Evolutionary conservation across 2,329 filamentous ascomycete genomes (phyloP).

Genomic region (Aspergillus ruber): DNA sequence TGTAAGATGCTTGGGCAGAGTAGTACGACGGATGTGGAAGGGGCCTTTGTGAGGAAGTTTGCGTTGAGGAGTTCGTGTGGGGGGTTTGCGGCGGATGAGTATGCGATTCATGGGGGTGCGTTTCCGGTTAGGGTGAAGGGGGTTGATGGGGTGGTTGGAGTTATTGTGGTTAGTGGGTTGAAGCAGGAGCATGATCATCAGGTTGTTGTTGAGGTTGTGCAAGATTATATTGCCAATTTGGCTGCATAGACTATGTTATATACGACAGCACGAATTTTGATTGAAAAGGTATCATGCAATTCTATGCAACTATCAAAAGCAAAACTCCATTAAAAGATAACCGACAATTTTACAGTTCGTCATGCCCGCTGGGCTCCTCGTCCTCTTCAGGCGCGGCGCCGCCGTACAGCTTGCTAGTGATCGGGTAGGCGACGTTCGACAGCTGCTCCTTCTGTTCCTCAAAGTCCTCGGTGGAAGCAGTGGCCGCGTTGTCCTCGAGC

Average conservation of each 20-base stretch:
- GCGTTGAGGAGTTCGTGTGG: constrained; percentile 51
- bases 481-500: constrained; percentile 89
- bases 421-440: constrained; percentile 91
- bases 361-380: constrained; percentile 63
- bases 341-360: constrained; percentile 64
- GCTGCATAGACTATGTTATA: background rate
- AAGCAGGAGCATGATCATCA: constrained; percentile 73
- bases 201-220: constrained; percentile 64
- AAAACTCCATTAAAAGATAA: constrained; percentile 30
- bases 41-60: constrained; percentile 58
- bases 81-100: constrained; percentile 45
- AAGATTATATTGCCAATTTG: constrained; percentile 38
- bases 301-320: constrained; percentile 16
- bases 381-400: constrained; percentile 61
- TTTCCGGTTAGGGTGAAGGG: constrained; percentile 66
- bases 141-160: constrained; percentile 68
- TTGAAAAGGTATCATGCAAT: constrained; percentile 14
- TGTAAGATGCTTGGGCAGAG: constrained; percentile 49
- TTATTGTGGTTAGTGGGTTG: constrained; percentile 69
- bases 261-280: background rate
- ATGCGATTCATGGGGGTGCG: constrained; percentile 72
- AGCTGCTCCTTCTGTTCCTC: constrained; percentile 99
- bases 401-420: constrained; percentile 95
- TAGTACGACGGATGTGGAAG: constrained; percentile 50
- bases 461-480: constrained; percentile 85